Evolutionary conservation across 2,329 filamentous ascomycete species (phyloP).

Genomic region (Massarina eburnea): DNA sequence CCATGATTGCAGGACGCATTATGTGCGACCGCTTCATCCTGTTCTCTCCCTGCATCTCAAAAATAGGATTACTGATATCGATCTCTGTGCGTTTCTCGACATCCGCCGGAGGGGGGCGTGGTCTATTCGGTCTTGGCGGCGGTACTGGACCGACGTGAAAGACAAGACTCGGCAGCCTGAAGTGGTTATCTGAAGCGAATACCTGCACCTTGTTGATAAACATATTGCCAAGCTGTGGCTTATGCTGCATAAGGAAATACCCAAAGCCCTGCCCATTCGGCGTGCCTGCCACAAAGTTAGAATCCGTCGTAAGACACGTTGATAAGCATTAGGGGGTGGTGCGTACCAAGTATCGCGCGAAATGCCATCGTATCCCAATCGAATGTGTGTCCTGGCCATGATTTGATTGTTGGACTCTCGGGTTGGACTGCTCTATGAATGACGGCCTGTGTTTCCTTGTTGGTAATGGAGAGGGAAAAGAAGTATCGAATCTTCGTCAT

Average conservation of each 20-base stretch:
- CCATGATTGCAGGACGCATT: too few relatives aligned
- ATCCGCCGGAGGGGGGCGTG: too few relatives aligned
- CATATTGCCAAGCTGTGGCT: conserved; percentile 17
- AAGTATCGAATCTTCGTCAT: conserved; percentile 20
- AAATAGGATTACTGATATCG: too few relatives aligned
- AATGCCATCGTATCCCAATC: conserved; percentile 12
- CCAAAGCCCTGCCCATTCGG: conserved; percentile 4
- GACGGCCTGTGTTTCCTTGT: conserved; percentile 15
- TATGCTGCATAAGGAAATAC: conserved; percentile 20
- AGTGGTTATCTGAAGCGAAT: conserved; percentile 10
- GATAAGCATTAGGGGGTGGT: background rate
- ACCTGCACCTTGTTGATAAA: conserved; percentile 19
- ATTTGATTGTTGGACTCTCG: conserved; percentile 8
- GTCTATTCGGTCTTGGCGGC: background rate
- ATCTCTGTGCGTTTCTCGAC: too few relatives aligned
- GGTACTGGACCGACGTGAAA: background rate
- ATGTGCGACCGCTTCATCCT: too few relatives aligned
- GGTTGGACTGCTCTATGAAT: conserved; percentile 10
- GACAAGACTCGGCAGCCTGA: background rate
- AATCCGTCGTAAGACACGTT: background rate
- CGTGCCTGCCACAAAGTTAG: background rate
- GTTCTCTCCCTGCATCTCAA: too few relatives aligned
- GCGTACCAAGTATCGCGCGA: conserved; percentile 19
- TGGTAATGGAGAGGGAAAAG: conserved; percentile 16
- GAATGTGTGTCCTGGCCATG: conserved; percentile 20